Evolutionary conservation across 164 flowering plant species (phyloP).

Genomic region (Santalum album): DNA sequence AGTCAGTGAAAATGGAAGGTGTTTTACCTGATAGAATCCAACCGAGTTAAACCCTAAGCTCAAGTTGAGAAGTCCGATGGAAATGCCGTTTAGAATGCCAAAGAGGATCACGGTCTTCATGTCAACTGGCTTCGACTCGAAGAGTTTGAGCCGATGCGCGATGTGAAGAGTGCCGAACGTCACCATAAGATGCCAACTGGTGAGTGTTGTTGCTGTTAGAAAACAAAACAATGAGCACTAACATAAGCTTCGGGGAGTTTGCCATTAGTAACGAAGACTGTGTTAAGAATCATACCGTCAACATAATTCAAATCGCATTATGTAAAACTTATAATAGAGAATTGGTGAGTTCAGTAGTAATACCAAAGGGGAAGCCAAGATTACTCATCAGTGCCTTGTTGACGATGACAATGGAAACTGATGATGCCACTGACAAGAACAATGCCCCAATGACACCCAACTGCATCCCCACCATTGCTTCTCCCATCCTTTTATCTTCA

Average conservation of each 20-base stretch:
- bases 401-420: constrained; percentile 88
- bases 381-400: constrained; percentile 85
- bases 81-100: constrained; percentile 83
- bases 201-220: constrained; percentile 93
- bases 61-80: constrained; percentile 88
- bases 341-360: too few species aligned
- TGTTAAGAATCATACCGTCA: too few species aligned
- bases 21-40: constrained; percentile 85
- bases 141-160: constrained; percentile 71
- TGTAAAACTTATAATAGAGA: too few species aligned
- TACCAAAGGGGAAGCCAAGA: constrained; percentile 90
- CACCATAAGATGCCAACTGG: constrained; percentile 99
- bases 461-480: constrained; percentile 41
- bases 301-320: too few species aligned
- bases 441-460: constrained; percentile 82
- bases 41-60: constrained; percentile 96
- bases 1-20: too few species aligned
- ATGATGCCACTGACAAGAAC: constrained; percentile 83
- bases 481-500: constrained; percentile 59
- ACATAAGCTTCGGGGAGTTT: too few species aligned
- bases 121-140: constrained; percentile 73
- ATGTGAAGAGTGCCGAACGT: constrained; percentile 87
- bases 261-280: too few species aligned
- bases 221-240: too few species aligned
- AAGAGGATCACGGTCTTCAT: constrained; percentile 82